phyloP scores from a whole-genome alignment of 305 asterid genomes.

The Fraxinus velutina region DNA sequence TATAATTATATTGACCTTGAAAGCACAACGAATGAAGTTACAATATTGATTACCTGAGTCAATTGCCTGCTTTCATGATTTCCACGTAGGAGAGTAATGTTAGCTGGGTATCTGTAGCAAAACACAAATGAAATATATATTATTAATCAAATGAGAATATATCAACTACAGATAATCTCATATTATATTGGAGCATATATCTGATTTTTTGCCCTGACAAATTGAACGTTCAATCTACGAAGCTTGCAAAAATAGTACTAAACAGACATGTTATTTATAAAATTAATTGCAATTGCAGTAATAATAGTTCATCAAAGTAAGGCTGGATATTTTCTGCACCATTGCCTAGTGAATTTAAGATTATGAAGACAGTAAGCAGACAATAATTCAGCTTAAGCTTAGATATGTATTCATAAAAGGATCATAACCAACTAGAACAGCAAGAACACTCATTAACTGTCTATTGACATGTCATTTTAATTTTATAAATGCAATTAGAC shows the following conservation, averaged over 20 bases:
- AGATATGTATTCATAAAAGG: not conserved
- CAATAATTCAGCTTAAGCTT: not conserved
- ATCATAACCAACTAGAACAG: not conserved
- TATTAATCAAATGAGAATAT: conserved; percentile 16
- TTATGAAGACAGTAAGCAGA: not conserved
- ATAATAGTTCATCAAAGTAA: not conserved
- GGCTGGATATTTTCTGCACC: not conserved
- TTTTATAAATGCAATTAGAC: conserved; percentile 3
- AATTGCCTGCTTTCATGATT: conserved; percentile 97
- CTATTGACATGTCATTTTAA: not conserved
- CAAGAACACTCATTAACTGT: not conserved
- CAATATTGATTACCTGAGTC: conserved; percentile 62
- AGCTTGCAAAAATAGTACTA: not conserved
- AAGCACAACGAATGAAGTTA: conserved; percentile 8
- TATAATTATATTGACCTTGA: not conserved
- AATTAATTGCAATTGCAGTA: not conserved
- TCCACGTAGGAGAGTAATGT: conserved; percentile 93
- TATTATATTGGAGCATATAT: conserved; percentile 16
- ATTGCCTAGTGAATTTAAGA: not conserved
- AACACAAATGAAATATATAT: conserved; percentile 16
- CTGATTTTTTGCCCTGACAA: not conserved
- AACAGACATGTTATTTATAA: not conserved
- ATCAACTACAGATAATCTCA: conserved; percentile 14
- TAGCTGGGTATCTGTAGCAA: conserved; percentile 76
- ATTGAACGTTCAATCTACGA: conserved; percentile 3